A percentile compares a stretch with the other conserved stretches of the same genome.
phyloP scores from a whole-genome alignment of 495 filamentous ascomycete species.

The Trichocladium antarcticum region DNA sequence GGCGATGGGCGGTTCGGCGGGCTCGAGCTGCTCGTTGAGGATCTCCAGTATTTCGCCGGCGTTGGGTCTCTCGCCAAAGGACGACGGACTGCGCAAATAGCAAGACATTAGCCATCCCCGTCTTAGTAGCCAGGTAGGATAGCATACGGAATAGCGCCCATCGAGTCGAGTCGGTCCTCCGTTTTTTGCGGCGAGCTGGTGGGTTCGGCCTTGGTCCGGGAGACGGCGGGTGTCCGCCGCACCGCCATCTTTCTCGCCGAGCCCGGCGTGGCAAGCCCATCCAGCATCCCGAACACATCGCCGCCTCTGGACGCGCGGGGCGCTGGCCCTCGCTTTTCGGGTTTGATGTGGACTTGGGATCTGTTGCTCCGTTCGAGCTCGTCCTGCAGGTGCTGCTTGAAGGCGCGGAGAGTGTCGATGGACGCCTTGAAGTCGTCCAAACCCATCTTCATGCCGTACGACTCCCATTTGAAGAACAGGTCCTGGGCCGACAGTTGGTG shows the following conservation, averaged over 20 bases:
- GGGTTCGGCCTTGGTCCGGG: constrained; percentile 34
- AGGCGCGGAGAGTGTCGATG: constrained; percentile 54
- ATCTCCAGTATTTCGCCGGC: constrained; percentile 73
- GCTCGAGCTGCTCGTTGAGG: constrained; percentile 63
- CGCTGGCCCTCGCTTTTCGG: constrained; percentile 57
- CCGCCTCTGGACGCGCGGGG: constrained; percentile 47
- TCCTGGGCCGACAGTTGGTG: constrained; percentile 69
- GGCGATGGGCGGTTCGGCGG: constrained; percentile 58
- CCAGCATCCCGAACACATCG: constrained; percentile 84
- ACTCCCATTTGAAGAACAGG: constrained; percentile 95
- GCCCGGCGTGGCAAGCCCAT: constrained; percentile 62
- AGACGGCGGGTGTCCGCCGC: constrained; percentile 46
- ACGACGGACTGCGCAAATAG: constrained; percentile 29
- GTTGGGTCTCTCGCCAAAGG: constrained; percentile 61
- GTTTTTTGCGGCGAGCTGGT: constrained; percentile 38
- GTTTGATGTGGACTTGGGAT: constrained; percentile 39
- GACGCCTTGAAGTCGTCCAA: constrained; percentile 59
- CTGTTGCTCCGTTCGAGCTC: constrained; percentile 57
- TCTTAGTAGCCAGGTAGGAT: too few species aligned
- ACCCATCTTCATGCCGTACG: constrained; percentile 86
- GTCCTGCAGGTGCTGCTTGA: constrained; percentile 83
- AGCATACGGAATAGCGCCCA: constrained; percentile 31
- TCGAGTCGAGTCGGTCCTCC: constrained; percentile 31
- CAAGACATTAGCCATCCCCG: background rate
- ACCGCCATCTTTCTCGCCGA: constrained; percentile 39